phyloP scores from a whole-genome alignment of 495 filamentous ascomycete genomes.

The Staphylotrichum longicolle region DNA sequence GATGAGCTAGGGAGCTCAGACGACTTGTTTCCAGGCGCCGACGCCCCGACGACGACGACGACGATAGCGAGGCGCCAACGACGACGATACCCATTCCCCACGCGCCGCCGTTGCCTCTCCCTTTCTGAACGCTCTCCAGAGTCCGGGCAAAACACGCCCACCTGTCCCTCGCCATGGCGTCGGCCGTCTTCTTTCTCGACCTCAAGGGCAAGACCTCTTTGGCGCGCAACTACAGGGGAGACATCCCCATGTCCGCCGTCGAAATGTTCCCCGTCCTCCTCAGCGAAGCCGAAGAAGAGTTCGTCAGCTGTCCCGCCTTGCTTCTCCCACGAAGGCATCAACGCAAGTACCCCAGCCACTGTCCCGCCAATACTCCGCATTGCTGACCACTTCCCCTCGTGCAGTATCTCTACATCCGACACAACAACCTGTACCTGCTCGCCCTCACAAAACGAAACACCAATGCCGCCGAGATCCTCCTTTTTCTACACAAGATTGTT shows the following conservation, averaged over 20 bases:
- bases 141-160: background rate
- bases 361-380: no score
- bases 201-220: slow-evolving; percentile 99
- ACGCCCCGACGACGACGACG: no score
- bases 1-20: no score
- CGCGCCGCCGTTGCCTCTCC: background rate
- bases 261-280: slow-evolving; percentile 97
- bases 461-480: slow-evolving; percentile 96
- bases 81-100: no score
- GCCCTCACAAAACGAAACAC: slow-evolving; percentile 98
- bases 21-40: no score
- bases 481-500: slow-evolving; percentile 97
- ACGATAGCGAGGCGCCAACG: no score
- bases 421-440: slow-evolving; percentile 99
- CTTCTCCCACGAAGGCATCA: slow-evolving; percentile 98
- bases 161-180: slow-evolving; percentile 69
- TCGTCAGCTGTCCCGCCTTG: slow-evolving; percentile 96
- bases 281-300: slow-evolving; percentile 98
- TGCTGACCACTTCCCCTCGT: background rate
- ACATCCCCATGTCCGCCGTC: slow-evolving; percentile 99
- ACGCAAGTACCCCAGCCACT: slow-evolving; percentile 55
- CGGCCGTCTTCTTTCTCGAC: slow-evolving; percentile 97
- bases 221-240: slow-evolving; percentile 96
- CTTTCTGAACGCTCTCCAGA: background rate
- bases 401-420: slow-evolving; percentile 98